Percentiles rank a stretch among this genome's conserved stretches.
Evolutionary conservation across 257 asterid genomes (phyloP).

Genomic region (Scutellaria galericulata): DNA sequence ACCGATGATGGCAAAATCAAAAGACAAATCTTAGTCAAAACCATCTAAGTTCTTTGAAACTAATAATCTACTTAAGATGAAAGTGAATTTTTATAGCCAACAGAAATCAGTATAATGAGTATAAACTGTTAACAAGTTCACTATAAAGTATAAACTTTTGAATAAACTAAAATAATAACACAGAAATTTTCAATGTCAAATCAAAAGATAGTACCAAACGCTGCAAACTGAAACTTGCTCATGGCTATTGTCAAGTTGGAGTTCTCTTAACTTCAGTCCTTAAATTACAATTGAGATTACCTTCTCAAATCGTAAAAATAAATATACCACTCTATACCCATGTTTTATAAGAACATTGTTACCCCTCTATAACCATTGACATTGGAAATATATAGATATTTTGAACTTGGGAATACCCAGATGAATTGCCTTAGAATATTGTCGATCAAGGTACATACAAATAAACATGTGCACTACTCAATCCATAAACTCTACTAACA

Average conservation of each 20-base stretch:
- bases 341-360: too few relatives aligned
- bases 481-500: conserved; percentile 2
- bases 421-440: not conserved
- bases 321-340: not conserved
- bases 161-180: not conserved
- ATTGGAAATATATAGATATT: too few relatives aligned
- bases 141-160: not conserved
- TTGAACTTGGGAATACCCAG: conserved; percentile 1
- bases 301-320: conserved; percentile 3
- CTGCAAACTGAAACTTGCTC: conserved; percentile 19
- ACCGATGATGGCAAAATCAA: not conserved
- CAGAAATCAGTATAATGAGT: conserved; percentile 12
- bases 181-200: conserved; percentile 13
- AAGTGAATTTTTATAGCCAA: conserved; percentile 2
- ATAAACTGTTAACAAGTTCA: conserved; percentile 21
- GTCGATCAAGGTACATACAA: not conserved
- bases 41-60: conserved; percentile 3
- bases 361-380: too few relatives aligned
- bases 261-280: not conserved
- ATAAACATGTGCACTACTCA: not conserved
- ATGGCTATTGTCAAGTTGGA: not conserved
- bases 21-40: conserved; percentile 8
- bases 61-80: not conserved
- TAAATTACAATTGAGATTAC: conserved; percentile 7
- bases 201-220: not conserved